These are phyloP conservation scores for Verticillium zaregamsianum DNA, from an alignment of 2,329 filamentous ascomycete species.

Conservation along the genomic window DNA sequence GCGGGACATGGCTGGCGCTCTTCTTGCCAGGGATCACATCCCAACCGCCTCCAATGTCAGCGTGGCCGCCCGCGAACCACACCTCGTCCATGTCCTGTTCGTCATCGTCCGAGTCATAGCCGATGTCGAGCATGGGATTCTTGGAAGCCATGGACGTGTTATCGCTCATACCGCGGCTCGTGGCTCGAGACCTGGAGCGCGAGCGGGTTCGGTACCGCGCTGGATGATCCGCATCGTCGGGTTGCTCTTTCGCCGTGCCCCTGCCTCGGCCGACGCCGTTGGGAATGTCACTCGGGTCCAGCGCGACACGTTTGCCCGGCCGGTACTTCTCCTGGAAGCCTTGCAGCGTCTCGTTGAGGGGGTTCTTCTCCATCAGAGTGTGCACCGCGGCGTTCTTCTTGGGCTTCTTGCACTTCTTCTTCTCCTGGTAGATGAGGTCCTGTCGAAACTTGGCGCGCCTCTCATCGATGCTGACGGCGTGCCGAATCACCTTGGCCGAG, in stretches of 20 bases:
- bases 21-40: slow-evolving; percentile 51
- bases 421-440: slow-evolving; percentile 58
- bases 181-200: slow-evolving; percentile 14
- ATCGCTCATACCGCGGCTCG: slow-evolving; percentile 4
- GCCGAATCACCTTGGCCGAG: slow-evolving; percentile 58
- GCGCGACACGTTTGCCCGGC: slow-evolving; percentile 7
- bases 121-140: slow-evolving; percentile 19
- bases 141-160: slow-evolving; percentile 5
- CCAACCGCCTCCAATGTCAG: slow-evolving; percentile 77
- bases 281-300: slow-evolving; percentile 5
- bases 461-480: slow-evolving; percentile 69
- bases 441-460: slow-evolving; percentile 68
- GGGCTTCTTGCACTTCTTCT: slow-evolving; percentile 16
- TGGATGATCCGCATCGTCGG: slow-evolving; percentile 24
- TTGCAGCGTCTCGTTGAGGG: slow-evolving; percentile 17
- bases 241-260: background rate
- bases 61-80: slow-evolving; percentile 77
- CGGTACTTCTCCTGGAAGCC: slow-evolving; percentile 32
- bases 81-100: slow-evolving; percentile 75
- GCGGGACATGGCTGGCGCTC: slow-evolving; percentile 62
- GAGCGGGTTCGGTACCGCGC: slow-evolving; percentile 38
- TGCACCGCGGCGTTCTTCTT: slow-evolving; percentile 16
- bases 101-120: slow-evolving; percentile 39
- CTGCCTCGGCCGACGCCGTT: slow-evolving; percentile 6
- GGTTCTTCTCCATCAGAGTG: slow-evolving; percentile 12